Percentiles rank a stretch among this genome's conserved stretches.
phyloP scores from a whole-genome alignment of 257 asterid species.

The Plantago major region DNA sequence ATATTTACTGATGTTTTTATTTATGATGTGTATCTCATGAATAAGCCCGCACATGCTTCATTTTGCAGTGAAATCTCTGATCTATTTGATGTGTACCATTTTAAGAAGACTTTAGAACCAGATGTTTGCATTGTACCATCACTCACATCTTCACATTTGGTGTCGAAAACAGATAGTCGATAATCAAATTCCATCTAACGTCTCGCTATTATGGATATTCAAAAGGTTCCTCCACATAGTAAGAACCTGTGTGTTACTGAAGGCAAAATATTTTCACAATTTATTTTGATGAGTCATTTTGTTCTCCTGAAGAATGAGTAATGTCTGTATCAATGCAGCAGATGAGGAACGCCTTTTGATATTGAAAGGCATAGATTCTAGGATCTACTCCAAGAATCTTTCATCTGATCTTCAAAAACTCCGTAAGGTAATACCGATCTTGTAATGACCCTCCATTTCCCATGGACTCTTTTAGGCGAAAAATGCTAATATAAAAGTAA shows the following conservation, averaged over 20 bases:
- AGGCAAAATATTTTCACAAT: background rate
- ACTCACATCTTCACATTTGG: constrained; percentile 55
- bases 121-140: constrained; percentile 53
- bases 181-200: constrained; percentile 48
- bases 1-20: too few relatives aligned
- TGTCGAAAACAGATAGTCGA: constrained; percentile 46
- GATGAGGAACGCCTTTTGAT: constrained; percentile 55
- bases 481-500: background rate
- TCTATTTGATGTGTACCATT: constrained; percentile 61
- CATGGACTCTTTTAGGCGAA: too few relatives aligned
- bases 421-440: constrained; percentile 42
- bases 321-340: constrained; percentile 22
- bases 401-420: constrained; percentile 64
- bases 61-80: constrained; percentile 58
- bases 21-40: too few relatives aligned
- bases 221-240: constrained; percentile 51
- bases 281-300: background rate
- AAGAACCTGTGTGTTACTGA: constrained; percentile 10
- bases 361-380: constrained; percentile 56
- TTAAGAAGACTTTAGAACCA: constrained; percentile 49
- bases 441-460: background rate
- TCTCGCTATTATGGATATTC: constrained; percentile 56
- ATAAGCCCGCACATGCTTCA: too few relatives aligned
- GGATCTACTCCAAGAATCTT: constrained; percentile 66
- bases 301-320: constrained; percentile 2